Evolutionary conservation across 2,329 filamentous ascomycete genomes (phyloP).

Genomic region (Sporothrix phasma): DNA sequence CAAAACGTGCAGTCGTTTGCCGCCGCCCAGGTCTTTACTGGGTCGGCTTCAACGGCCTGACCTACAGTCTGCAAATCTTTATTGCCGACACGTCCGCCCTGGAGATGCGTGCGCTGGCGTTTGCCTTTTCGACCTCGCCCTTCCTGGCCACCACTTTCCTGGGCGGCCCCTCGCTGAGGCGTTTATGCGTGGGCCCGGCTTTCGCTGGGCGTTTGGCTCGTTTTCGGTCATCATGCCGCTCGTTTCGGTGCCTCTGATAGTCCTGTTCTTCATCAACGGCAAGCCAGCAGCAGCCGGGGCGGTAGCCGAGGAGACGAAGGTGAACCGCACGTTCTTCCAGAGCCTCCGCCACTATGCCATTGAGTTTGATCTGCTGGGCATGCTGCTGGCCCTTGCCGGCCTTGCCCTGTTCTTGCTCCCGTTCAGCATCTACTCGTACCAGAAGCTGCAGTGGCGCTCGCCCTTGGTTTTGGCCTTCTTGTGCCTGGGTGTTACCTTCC

Average conservation of each 20-base stretch:
- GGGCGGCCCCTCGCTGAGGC: no score
- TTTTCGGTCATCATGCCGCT: conserved; percentile 54
- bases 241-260: conserved; percentile 46
- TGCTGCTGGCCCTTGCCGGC: conserved; percentile 52
- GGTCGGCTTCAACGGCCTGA: conserved; percentile 37
- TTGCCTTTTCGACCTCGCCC: no score
- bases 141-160: no score
- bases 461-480: conserved; percentile 34
- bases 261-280: conserved; percentile 49
- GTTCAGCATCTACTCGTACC: conserved; percentile 45
- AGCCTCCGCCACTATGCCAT: conserved; percentile 43
- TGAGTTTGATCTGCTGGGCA: conserved; percentile 55
- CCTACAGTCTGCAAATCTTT: conserved; percentile 42
- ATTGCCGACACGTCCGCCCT: conserved; percentile 57
- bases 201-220: conserved; percentile 58
- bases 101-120: conserved; percentile 53
- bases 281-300: no score
- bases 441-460: conserved; percentile 32
- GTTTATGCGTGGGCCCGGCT: no score
- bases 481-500: conserved; percentile 28
- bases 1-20: conserved; percentile 50
- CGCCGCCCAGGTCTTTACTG: conserved; percentile 58
- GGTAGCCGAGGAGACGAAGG: no score
- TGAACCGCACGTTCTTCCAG: conserved; percentile 36
- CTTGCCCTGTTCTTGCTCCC: conserved; percentile 57